phyloP scores from a whole-genome alignment of 1,284 basidiomycete species.

The Apiotrichum mycotoxinovorans region DNA sequence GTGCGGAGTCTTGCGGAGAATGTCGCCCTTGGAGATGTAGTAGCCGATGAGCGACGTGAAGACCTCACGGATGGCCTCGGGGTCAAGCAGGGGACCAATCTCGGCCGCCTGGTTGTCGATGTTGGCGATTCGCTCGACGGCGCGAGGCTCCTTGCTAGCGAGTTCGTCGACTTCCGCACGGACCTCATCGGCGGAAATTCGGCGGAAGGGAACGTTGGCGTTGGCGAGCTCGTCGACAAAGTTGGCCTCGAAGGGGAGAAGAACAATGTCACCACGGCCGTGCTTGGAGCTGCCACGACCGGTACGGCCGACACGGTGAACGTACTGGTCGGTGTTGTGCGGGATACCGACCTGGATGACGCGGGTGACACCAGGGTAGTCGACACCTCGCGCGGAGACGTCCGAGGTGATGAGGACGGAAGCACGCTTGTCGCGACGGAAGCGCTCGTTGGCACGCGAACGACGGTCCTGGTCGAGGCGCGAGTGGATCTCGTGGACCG shows the following conservation, averaged over 20 bases:
- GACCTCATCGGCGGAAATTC: conserved; percentile 58
- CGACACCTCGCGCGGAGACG: conserved; percentile 84
- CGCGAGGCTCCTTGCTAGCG: conserved; percentile 8
- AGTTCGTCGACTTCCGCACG: conserved; percentile 56
- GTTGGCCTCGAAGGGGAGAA: conserved; percentile 75
- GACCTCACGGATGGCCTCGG: conserved; percentile 60
- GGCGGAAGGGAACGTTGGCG: conserved; percentile 65
- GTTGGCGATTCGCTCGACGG: conserved; percentile 18
- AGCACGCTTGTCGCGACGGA: conserved; percentile 62
- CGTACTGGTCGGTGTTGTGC: conserved; percentile 67
- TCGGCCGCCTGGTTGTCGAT: conserved; percentile 50
- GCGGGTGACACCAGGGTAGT: conserved; percentile 85
- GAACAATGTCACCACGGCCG: conserved; percentile 83
- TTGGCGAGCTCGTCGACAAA: conserved; percentile 65
- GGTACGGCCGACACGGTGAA: conserved; percentile 89
- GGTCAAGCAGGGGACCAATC: conserved; percentile 54
- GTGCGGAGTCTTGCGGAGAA: conserved; percentile 53
- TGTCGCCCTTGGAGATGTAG: conserved; percentile 60
- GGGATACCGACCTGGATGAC: conserved; percentile 92
- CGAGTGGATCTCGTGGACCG: conserved; percentile 81
- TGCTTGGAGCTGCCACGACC: conserved; percentile 65
- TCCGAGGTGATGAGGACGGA: conserved; percentile 80
- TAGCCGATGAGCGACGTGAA: conserved; percentile 72
- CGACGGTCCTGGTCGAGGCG: conserved; percentile 67
- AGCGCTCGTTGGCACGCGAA: conserved; percentile 62